Evolutionary conservation across 2,329 filamentous ascomycete genomes (phyloP), one percentile per base, ranked within the genome.

Genomic region (Alternaria atra): DNA sequence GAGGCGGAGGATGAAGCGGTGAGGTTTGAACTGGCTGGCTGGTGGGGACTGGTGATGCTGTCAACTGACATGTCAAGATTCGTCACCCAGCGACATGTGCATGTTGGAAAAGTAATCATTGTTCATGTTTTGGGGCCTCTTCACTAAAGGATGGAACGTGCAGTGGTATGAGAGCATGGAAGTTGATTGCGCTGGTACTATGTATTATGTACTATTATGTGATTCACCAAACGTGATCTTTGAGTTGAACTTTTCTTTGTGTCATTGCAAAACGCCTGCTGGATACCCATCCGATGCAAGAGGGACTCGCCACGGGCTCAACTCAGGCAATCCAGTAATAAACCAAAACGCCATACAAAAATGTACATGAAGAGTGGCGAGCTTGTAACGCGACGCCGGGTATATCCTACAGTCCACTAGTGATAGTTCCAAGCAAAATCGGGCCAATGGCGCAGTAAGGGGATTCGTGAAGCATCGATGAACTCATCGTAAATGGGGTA

Each of bases 331-430:
- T 23, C 58, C 50, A 65, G 47, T 42, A 35, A 57, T 40, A 35
- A 43, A 32, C 30, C 39, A 37, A 52, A 65, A 63, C 58, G 50
- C 61, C 55, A 10, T 43, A 51, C 23, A 27, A 40, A 42, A 32
- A 55, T 10, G 17, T n/a, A 27, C 23, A 35, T 42, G 13, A 62
- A 58, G 48, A 59, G 48, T 53, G 57, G 43, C 59, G 59, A 56
- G 58, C 42, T 30, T 44, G 29, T 27, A 47, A 39, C 47, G 60
- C 51, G 44, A 63, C 52, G 42, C 53, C 35, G 70, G 70, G 70
- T 72, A 73, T 73, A 72, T 73, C 69, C 68, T 72, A 67, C 66
- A 60, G 50, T 66, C 63, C 59, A 64, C 58, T 61, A 64, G 52
- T 52, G 58, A 66, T 63, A 57, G 61, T 65, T 60, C 59, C 60